Evolutionary conservation across 2,329 filamentous ascomycete genomes (phyloP).

Genomic region (Diaporthe ilicicola): DNA sequence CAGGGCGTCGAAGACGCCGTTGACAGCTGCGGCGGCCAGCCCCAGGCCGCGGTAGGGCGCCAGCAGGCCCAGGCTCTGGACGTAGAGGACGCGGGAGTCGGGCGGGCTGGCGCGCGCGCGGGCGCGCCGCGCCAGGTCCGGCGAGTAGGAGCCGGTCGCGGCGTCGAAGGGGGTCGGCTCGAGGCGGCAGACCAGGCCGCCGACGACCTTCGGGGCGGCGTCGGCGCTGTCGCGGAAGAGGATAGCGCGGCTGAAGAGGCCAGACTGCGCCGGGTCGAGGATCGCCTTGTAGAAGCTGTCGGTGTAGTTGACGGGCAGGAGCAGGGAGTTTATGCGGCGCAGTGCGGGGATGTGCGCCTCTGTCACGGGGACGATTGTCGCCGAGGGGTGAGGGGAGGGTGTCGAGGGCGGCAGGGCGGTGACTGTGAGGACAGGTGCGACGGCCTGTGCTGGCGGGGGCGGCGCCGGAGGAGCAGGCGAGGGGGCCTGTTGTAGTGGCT

Average conservation of each 20-base stretch:
- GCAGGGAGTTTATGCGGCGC: slow-evolving; percentile 70
- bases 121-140: slow-evolving; percentile 27
- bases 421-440: slow-evolving; percentile 34
- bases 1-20: slow-evolving; percentile 56
- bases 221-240: slow-evolving; percentile 58
- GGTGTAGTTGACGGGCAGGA: slow-evolving; percentile 70
- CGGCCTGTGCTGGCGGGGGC: slow-evolving; percentile 31
- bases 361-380: slow-evolving; percentile 60
- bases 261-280: slow-evolving; percentile 56
- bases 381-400: slow-evolving; percentile 54
- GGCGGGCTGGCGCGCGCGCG: slow-evolving; percentile 33
- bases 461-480: slow-evolving; percentile 33
- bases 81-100: slow-evolving; percentile 62
- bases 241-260: slow-evolving; percentile 67
- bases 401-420: slow-evolving; percentile 43
- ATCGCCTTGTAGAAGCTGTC: slow-evolving; percentile 70
- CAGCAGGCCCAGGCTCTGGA: slow-evolving; percentile 70
- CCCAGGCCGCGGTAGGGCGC: slow-evolving; percentile 70
- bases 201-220: slow-evolving; percentile 60
- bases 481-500: slow-evolving; percentile 34
- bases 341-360: slow-evolving; percentile 64
- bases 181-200: slow-evolving; percentile 69
- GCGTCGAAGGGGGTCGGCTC: slow-evolving; percentile 55
- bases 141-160: slow-evolving; percentile 32
- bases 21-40: slow-evolving; percentile 64